A percentile compares a stretch with the other conserved stretches of the same genome.
phyloP scores from a whole-genome alignment of 2,329 filamentous ascomycete species.

The Fulvia fulva region DNA sequence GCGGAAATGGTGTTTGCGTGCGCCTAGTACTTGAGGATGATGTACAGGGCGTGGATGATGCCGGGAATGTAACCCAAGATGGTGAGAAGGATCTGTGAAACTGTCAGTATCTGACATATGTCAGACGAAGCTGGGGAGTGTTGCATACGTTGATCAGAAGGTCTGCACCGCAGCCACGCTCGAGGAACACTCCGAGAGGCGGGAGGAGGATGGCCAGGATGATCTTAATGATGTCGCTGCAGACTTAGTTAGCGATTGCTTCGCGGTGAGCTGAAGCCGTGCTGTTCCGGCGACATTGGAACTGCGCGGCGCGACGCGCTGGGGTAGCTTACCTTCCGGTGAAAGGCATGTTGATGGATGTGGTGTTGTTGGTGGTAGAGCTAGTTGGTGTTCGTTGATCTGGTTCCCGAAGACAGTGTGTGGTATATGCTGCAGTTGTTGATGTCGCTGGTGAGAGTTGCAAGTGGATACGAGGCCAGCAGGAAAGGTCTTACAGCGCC shows the following conservation, averaged over 20 bases:
- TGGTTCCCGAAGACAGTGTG: constrained; percentile 6
- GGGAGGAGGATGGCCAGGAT: constrained; percentile 86
- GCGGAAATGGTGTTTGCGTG: neutral
- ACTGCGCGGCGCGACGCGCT: neutral
- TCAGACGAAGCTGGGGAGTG: constrained; percentile 54
- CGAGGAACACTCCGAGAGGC: constrained; percentile 88
- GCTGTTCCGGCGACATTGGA: constrained; percentile 3
- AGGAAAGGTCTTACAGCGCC: neutral
- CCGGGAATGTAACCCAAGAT: constrained; percentile 53
- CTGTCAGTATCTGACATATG: neutral
- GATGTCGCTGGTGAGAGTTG: neutral
- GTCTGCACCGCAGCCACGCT: constrained; percentile 82
- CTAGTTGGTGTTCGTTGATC: neutral
- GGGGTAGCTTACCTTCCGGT: constrained; percentile 49
- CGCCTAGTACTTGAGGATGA: constrained; percentile 25
- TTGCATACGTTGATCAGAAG: constrained; percentile 89
- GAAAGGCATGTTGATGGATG: constrained; percentile 51
- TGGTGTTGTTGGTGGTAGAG: constrained; percentile 29
- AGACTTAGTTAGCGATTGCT: constrained; percentile 8
- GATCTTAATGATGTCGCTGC: constrained; percentile 73
- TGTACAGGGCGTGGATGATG: constrained; percentile 86
- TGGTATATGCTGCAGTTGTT: neutral
- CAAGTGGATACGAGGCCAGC: neutral
- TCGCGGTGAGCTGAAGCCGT: constrained; percentile 1
- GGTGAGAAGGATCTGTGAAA: constrained; percentile 6